Base-by-base conservation (phyloP, 139 green algal species). In the Zygnema cylindricum region DNA sequence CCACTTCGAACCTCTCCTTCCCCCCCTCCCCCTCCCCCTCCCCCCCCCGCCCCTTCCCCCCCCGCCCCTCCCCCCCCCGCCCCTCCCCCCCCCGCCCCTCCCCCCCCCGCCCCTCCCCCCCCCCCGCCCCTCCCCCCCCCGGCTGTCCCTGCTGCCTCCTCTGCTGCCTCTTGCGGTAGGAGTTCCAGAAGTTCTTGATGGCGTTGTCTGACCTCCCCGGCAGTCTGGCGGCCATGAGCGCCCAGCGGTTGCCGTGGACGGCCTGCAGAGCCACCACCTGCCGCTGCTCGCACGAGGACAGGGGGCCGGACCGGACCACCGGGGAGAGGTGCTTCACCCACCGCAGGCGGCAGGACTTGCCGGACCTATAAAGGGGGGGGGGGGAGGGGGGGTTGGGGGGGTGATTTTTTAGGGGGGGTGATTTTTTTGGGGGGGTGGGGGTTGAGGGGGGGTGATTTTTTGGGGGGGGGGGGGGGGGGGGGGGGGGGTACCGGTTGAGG, bases 111-210 rank as follows among this genome's bases (percentile, higher is more conserved):
- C n/a, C n/a, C n/a, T n/a, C n/a, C n/a, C n/a, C n/a, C n/a, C n/a
- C n/a, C n/a, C n/a, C n/a, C n/a, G n/a, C n/a, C n/a, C n/a, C n/a
- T n/a, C n/a, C n/a, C n/a, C n/a, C n/a, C n/a, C n/a, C n/a, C n/a
- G n/a, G n/a, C n/a, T 73, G 57, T 30, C 41, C 76, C 25, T 82
- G 35, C 1, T 35, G 69, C 3, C 69, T 40, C 0, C 83, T 43
- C 36, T 33, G 11, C 16, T 73, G 32, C 1, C 83, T 30, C 41
- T 85, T 85, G 69, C 95, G 55, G 21, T 93, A 95, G 42, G 90
- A 90, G 79, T 96, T 95, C 95, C 95, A 96, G 92, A 95, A 95
- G 93, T 96, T 96, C 82, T 96, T 96, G 81, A 96, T 96, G 0
- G 94, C 86, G 82, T 96, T 96, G 91, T 96, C 95, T 35, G 95